phyloP scores from a whole-genome alignment of 371 early-diverging fungal genomes.

The Vittaforma corneae region DNA sequence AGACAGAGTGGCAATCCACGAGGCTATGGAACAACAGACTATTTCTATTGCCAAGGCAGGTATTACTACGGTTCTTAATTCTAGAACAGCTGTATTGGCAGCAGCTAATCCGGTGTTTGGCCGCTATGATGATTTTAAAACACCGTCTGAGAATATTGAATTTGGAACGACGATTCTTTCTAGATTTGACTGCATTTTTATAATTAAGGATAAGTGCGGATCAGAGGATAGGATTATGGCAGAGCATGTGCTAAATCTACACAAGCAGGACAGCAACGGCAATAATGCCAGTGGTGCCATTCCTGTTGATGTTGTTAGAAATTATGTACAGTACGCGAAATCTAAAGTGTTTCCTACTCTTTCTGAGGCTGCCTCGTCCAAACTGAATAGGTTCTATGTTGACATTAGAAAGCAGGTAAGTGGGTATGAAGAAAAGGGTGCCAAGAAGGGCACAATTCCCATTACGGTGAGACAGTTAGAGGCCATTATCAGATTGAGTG shows the following conservation, averaged over 20 bases:
- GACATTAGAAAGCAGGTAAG: conserved; percentile 74
- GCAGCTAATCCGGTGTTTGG: conserved; percentile 99
- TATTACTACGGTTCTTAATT: conserved; percentile 94
- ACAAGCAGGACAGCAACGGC: conserved; percentile 33
- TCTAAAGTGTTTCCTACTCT: conserved; percentile 51
- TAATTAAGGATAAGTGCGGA: conserved; percentile 77
- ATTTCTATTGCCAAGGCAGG: conserved; percentile 99
- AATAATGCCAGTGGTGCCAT: conserved; percentile 10
- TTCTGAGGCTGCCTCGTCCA: conserved; percentile 47
- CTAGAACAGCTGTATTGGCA: conserved; percentile 89
- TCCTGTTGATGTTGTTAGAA: conserved; percentile 59
- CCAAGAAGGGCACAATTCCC: conserved; percentile 75
- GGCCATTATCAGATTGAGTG: conserved; percentile 93
- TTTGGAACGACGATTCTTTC: conserved; percentile 95
- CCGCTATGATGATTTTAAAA: conserved; percentile 90
- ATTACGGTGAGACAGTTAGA: conserved; percentile 97
- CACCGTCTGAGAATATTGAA: conserved; percentile 74
- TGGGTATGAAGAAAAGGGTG: conserved; percentile 65
- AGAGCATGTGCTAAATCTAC: conserved; percentile 49
- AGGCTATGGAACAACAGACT: conserved; percentile 99
- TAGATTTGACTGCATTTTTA: conserved; percentile 89
- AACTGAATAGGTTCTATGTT: conserved; percentile 79
- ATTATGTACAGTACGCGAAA: conserved; percentile 56
- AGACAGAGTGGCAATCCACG: conserved; percentile 98
- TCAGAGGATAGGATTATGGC: conserved; percentile 65